A percentile compares a stretch with the other conserved stretches of the same genome.
These are phyloP conservation scores for Boletus rex-veris DNA, from an alignment of 768 basidiomycete species.

Conservation along the genomic window DNA sequence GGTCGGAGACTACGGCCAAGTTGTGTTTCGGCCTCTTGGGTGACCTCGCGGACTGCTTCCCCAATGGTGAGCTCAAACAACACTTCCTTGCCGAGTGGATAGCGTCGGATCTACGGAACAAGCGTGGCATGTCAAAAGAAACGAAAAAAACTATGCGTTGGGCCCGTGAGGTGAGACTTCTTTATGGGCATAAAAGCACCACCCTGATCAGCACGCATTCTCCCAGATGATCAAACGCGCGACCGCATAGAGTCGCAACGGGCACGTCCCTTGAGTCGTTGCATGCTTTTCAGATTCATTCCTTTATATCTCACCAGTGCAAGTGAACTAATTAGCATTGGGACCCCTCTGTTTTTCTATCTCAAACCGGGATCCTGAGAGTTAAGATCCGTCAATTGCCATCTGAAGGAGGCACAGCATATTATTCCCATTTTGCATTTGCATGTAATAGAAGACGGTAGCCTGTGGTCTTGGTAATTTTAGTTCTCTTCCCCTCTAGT, in stretches of 20 bases:
- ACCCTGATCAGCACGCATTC: not conserved
- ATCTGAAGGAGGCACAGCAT: conserved; percentile 71
- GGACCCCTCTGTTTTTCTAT: conserved; percentile 12
- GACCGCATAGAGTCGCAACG: conserved; percentile 52
- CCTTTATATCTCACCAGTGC: conserved; percentile 37
- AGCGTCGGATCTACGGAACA: conserved; percentile 66
- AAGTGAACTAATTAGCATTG: conserved; percentile 46
- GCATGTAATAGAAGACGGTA: conserved; percentile 56
- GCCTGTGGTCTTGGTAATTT: conserved; percentile 27
- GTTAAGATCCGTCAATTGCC: conserved; percentile 38
- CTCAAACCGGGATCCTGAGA: conserved; percentile 14
- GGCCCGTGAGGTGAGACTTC: conserved; percentile 77
- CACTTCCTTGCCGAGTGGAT: conserved; percentile 78
- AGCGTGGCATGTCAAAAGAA: conserved; percentile 68
- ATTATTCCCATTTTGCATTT: conserved; percentile 44
- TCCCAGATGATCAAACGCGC: conserved; percentile 75
- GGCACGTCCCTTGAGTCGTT: conserved; percentile 15
- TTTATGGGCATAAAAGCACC: not conserved
- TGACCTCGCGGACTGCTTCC: conserved; percentile 88
- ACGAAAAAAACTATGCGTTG: conserved; percentile 89
- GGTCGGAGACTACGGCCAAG: conserved; percentile 72
- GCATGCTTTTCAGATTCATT: conserved; percentile 32
- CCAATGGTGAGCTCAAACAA: conserved; percentile 76
- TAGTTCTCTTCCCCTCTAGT: conserved; percentile 3
- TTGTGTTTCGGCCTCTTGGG: conserved; percentile 84